A percentile compares a stretch with the other conserved stretches of the same genome.
Evolutionary conservation across 164 flowering plant genomes (phyloP).

Genomic region (Piper betle): DNA sequence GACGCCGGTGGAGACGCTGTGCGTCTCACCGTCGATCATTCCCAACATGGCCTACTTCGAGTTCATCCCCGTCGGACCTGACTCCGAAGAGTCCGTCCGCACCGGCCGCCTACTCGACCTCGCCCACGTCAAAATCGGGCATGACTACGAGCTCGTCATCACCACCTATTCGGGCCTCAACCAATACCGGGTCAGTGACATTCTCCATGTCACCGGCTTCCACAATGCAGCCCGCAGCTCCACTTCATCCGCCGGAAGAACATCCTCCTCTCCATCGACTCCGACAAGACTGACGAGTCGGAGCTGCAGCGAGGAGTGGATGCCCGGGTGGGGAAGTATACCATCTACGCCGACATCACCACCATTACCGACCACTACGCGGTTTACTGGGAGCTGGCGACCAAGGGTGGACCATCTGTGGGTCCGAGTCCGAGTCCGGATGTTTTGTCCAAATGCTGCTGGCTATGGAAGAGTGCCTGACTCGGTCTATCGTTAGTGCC

Average conservation of each 20-base stretch:
- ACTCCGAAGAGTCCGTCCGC: slow-evolving; percentile 5
- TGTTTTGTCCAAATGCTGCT: slow-evolving; percentile 21
- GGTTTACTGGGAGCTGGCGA: slow-evolving; percentile 30
- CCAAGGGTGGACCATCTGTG: slow-evolving; percentile 8
- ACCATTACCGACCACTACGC: slow-evolving; percentile 34
- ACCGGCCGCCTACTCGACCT: slow-evolving; percentile 35
- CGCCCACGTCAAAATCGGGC: slow-evolving; percentile 45
- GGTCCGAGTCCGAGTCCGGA: slow-evolving; percentile 4
- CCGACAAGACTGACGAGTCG: slow-evolving; percentile 73
- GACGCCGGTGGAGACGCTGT: slow-evolving; percentile 3
- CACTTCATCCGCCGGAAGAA: slow-evolving; percentile 50
- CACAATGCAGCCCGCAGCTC: slow-evolving; percentile 64
- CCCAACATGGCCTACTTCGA: slow-evolving; percentile 78
- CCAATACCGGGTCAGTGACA: slow-evolving; percentile 65
- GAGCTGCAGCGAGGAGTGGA: slow-evolving; percentile 56
- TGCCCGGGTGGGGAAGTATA: slow-evolving; percentile 26
- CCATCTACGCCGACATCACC: slow-evolving; percentile 25
- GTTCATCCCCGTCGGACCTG: slow-evolving; percentile 35
- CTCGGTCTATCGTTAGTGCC: slow-evolving; percentile 27
- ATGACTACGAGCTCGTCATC: slow-evolving; percentile 61
- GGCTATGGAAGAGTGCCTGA: slow-evolving; percentile 26
- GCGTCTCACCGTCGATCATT: slow-evolving; percentile 50
- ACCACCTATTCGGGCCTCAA: slow-evolving; percentile 55
- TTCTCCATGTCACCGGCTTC: slow-evolving; percentile 52
- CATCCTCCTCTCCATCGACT: slow-evolving; percentile 57